These are phyloP conservation scores for Setomelanomma holmii DNA, from an alignment of 2,329 filamentous ascomycete species.

Conservation along the genomic window DNA sequence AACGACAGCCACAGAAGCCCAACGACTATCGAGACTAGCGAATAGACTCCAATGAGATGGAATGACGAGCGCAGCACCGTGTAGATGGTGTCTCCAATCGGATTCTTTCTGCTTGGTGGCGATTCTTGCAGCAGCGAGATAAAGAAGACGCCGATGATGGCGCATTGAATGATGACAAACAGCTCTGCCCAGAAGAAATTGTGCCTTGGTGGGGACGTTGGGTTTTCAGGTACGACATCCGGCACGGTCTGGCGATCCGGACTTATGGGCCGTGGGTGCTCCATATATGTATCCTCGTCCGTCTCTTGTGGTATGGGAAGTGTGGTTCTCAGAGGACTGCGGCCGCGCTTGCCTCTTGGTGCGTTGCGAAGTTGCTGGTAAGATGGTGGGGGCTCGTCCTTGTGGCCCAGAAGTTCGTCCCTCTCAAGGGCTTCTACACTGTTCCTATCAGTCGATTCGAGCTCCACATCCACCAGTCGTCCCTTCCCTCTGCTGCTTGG, in stretches of 20 bases:
- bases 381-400: constrained; percentile 61
- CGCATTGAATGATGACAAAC: constrained; percentile 83
- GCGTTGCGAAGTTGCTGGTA: constrained; percentile 64
- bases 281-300: constrained; percentile 57
- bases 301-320: constrained; percentile 58
- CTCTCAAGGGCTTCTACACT: constrained; percentile 52
- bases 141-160: constrained; percentile 85
- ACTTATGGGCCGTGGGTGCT: constrained; percentile 54
- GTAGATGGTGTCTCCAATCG: constrained; percentile 93
- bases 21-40: constrained; percentile 85
- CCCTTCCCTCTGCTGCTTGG: constrained; percentile 65
- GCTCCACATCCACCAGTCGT: constrained; percentile 82
- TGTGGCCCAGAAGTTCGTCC: constrained; percentile 46
- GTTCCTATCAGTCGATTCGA: constrained; percentile 69
- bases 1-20: constrained; percentile 90
- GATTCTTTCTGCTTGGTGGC: constrained; percentile 69
- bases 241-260: constrained; percentile 63
- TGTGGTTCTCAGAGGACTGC: constrained; percentile 51
- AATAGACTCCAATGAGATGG: constrained; percentile 88
- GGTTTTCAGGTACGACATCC: constrained; percentile 62
- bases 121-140: constrained; percentile 90
- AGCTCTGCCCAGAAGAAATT: constrained; percentile 92
- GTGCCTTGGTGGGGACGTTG: constrained; percentile 60
- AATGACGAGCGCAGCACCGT: constrained; percentile 86
- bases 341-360: constrained; percentile 46